A percentile compares a stretch with the other conserved stretches of the same genome.
Evolutionary conservation across 768 basidiomycete genomes (phyloP).

Genomic region (Gautieria morchelliformis): DNA sequence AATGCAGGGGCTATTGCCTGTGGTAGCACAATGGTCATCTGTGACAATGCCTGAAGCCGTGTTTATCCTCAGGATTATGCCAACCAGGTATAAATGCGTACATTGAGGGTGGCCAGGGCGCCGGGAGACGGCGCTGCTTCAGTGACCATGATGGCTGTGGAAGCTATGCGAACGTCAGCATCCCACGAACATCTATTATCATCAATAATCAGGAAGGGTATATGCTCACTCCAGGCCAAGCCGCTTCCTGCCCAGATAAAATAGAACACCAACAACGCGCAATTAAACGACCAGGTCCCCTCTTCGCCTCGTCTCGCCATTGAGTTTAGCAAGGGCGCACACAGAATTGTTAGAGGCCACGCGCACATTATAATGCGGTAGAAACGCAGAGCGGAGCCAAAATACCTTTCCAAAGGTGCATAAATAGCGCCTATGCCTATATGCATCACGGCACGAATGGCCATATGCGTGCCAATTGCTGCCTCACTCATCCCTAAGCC

Average conservation of each 20-base stretch:
- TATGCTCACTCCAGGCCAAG: conserved; percentile 9
- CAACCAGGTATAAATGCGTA: not conserved
- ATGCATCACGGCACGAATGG: conserved; percentile 7
- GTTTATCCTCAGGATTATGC: not conserved
- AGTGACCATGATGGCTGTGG: conserved; percentile 8
- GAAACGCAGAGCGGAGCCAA: conserved; percentile 4
- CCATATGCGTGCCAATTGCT: conserved; percentile 11
- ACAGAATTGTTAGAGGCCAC: conserved; percentile 5
- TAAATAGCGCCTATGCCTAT: conserved; percentile 4
- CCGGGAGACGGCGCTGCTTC: conserved; percentile 10
- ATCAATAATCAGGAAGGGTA: not conserved
- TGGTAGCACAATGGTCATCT: conserved; percentile 12
- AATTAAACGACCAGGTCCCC: not conserved
- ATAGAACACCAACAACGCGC: conserved; percentile 5
- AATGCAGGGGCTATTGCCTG: conserved; percentile 14
- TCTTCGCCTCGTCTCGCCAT: conserved; percentile 1
- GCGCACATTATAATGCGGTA: conserved; percentile 4
- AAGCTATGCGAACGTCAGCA: conserved; percentile 1
- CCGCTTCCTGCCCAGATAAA: conserved; percentile 6
- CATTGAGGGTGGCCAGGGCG: conserved; percentile 12
- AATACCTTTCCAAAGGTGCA: not conserved
- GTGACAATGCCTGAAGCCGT: conserved; percentile 4
- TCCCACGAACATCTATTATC: not conserved
- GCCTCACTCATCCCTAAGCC: conserved; percentile 12
- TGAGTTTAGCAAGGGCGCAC: conserved; percentile 5